phyloP scores from a whole-genome alignment of 1,284 basidiomycete genomes.

The Lignosus rhinocerotis region DNA sequence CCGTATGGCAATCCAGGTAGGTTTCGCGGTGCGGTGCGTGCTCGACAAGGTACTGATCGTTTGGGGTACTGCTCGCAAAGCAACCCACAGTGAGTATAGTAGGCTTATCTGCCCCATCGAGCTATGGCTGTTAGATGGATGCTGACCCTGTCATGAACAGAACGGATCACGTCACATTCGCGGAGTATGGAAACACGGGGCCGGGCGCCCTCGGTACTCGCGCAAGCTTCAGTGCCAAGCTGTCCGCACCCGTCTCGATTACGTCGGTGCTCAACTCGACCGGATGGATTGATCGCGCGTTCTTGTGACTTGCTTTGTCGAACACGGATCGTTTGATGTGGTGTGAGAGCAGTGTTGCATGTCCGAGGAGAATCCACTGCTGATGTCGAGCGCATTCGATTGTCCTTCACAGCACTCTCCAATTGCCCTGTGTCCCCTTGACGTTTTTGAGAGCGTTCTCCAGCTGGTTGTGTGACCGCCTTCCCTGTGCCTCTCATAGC shows the following conservation, averaged over 20 bases:
- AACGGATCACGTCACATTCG: conserved; percentile 31
- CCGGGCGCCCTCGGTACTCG: conserved; percentile 24
- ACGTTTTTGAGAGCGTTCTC: background rate
- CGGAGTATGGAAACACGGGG: conserved; percentile 29
- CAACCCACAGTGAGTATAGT: conserved; percentile 13
- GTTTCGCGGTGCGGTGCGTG: conserved; percentile 2
- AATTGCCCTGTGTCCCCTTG: too few species aligned
- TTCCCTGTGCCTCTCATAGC: background rate
- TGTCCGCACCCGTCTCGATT: conserved; percentile 26
- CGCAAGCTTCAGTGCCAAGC: conserved; percentile 28
- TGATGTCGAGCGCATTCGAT: background rate
- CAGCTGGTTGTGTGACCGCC: background rate
- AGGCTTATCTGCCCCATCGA: background rate
- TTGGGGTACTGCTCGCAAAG: background rate
- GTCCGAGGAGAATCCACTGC: background rate
- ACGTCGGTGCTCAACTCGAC: conserved; percentile 27
- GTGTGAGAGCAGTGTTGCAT: background rate
- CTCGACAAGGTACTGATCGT: background rate
- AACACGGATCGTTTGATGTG: background rate
- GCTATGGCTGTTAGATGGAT: background rate
- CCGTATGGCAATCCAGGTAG: conserved; percentile 25
- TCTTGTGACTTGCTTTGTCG: conserved; percentile 18
- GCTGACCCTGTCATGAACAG: conserved; percentile 5
- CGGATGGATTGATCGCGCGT: conserved; percentile 27
- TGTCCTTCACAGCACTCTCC: background rate